phyloP scores from a whole-genome alignment of 345 rosid species.

The Acer campestre region DNA sequence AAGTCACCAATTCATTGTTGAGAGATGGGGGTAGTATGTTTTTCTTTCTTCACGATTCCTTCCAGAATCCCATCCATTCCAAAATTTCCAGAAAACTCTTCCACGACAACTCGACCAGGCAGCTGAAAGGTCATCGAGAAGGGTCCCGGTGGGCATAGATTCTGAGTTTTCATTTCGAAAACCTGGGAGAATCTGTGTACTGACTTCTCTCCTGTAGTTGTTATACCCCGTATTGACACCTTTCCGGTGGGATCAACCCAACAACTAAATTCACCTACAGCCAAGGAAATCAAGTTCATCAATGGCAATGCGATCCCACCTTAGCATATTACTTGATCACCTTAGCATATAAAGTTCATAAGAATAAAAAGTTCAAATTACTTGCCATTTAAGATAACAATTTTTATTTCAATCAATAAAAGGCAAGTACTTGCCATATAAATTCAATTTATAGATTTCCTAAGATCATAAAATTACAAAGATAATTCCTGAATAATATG shows the following conservation, averaged over 20 bases:
- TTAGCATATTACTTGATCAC: neutral
- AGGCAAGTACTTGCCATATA: neutral
- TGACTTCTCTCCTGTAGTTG: conserved; percentile 61
- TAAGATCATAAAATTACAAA: neutral
- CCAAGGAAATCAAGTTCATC: neutral
- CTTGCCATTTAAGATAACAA: too few relatives aligned
- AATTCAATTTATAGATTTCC: too few relatives aligned
- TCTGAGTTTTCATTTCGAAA: conserved; percentile 57
- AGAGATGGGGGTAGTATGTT: neutral
- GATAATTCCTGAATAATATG: neutral
- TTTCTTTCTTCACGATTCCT: conserved; percentile 55
- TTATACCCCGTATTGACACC: conserved; percentile 55
- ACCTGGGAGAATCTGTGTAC: conserved; percentile 44
- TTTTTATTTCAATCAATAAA: too few relatives aligned
- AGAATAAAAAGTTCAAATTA: neutral
- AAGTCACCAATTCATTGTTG: conserved; percentile 7
- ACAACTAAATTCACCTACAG: conserved; percentile 57
- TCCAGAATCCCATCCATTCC: conserved; percentile 56
- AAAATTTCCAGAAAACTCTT: conserved; percentile 48
- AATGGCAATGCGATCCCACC: neutral
- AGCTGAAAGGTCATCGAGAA: conserved; percentile 58
- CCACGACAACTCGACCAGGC: conserved; percentile 62
- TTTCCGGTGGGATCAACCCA: conserved; percentile 50
- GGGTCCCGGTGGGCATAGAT: conserved; percentile 58
- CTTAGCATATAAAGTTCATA: neutral